Evolutionary conservation across 345 rosid genomes (phyloP), one percentile per base, ranked within the genome.

Genomic region (Aquilaria malaccensis): DNA sequence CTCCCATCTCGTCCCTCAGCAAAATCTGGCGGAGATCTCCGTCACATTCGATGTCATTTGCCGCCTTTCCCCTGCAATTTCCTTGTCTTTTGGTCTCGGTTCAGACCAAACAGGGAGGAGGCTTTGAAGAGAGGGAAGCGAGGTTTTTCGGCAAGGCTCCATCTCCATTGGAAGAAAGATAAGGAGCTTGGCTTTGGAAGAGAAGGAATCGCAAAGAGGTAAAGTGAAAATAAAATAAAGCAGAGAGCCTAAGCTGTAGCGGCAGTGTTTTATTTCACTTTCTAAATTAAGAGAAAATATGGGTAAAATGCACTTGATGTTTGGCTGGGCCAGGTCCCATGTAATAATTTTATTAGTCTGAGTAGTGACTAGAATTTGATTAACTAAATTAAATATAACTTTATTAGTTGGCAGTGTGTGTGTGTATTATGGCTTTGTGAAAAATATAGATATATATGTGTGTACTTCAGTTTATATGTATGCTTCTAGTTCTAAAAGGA

Each of bases 71-170:
- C 94, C 13, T 84, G 90, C 49, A 84, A 84, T 31, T 87, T 87
- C 66, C 88, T 85, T 10, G 85, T 85, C 49, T 41, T 88, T 81
- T 67, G 96, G 96, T 1, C 86, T 88, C 10, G 92, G 92, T 11
- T 14, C 13, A 2, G 66, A 61, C 22, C 59, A 62, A n/a, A 10
- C 59, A 32, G 43, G 7, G 61, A 7, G 30, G 53, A 57, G 59
- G 66, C 50, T 77, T 15, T 37, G 51, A 45, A 63, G 45, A 49
- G 59, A 64, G 60, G 54, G 52, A 63, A 63, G 60, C 63, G 70
- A 47, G 45, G 74, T 63, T 72, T 69, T 65, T 78, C 74, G 85
- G 74, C 37, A 65, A 70, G 68, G 59, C 46, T 64, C 76, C 92
- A 83, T 83, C 15, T 13, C 58, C 45, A 55, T 61, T 14, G 15